phyloP scores from a whole-genome alignment of 495 filamentous ascomycete genomes.

The Penicillium pancosmium region DNA sequence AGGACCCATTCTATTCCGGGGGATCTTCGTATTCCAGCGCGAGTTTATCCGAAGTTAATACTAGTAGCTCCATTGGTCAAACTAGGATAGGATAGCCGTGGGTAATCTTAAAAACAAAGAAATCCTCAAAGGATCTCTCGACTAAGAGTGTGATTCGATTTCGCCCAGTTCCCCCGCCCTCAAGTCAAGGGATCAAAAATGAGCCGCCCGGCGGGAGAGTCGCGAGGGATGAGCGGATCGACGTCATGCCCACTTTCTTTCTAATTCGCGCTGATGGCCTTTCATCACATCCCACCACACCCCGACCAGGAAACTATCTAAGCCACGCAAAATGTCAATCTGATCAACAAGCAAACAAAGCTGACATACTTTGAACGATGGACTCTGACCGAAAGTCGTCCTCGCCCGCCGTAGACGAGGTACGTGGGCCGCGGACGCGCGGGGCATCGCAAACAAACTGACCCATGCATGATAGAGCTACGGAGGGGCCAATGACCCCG shows the following conservation, averaged over 20 bases:
- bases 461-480: constrained; percentile 29
- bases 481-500: constrained; percentile 45
- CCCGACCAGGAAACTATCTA: neutral
- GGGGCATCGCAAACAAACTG: constrained; percentile 14
- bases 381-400: constrained; percentile 17
- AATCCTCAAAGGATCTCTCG: neutral
- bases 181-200: neutral
- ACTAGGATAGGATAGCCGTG: neutral
- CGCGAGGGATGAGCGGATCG: constrained; percentile 18
- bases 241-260: constrained; percentile 36
- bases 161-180: too few relatives aligned
- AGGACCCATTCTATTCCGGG: neutral
- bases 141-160: too few relatives aligned
- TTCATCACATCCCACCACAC: constrained; percentile 6
- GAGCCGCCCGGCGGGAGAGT: constrained; percentile 4
- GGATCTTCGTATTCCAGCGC: constrained; percentile 12
- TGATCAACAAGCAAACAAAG: neutral
- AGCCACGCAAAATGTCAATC: constrained; percentile 20
- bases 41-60: constrained; percentile 7
- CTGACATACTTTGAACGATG: constrained; percentile 21
- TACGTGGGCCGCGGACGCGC: constrained; percentile 18
- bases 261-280: constrained; percentile 12
- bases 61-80: neutral
- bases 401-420: constrained; percentile 24
- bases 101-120: neutral